phyloP scores from a whole-genome alignment of 2,329 filamentous ascomycete species.

The Pyricularia sp. region DNA sequence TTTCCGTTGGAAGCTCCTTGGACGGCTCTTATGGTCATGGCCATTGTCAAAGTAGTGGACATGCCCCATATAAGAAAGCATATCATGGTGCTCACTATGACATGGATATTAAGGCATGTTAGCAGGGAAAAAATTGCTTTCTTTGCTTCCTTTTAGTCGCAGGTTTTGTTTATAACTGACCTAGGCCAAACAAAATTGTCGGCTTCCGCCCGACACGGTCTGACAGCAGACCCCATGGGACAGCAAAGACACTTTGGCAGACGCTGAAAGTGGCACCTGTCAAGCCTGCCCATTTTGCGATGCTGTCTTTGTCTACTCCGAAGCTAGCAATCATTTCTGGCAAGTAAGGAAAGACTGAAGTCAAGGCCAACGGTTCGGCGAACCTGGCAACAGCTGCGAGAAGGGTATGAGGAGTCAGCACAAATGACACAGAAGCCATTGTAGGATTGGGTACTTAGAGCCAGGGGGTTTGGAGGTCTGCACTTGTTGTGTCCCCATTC shows the following conservation, averaged over 20 bases:
- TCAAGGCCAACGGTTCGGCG: slow-evolving; percentile 64
- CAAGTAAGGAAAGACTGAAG: slow-evolving; percentile 60
- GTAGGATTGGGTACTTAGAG: background rate
- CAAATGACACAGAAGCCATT: background rate
- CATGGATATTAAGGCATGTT: background rate
- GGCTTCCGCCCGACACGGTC: slow-evolving; percentile 78
- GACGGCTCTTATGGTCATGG: slow-evolving; percentile 67
- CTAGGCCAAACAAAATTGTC: slow-evolving; percentile 62
- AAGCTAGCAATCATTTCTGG: slow-evolving; percentile 82
- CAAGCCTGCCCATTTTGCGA: slow-evolving; percentile 74
- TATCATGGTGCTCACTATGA: slow-evolving; percentile 60
- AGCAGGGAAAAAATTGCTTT: background rate
- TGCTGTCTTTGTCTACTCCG: slow-evolving; percentile 57
- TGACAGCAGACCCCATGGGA: slow-evolving; percentile 67
- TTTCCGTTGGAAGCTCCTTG: slow-evolving; percentile 83
- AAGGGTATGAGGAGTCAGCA: slow-evolving; percentile 20
- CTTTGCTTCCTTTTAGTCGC: background rate
- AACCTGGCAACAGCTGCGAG: slow-evolving; percentile 63
- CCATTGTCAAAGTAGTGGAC: slow-evolving; percentile 69
- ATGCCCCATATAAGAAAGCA: slow-evolving; percentile 78
- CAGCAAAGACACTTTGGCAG: slow-evolving; percentile 60
- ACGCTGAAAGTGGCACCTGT: slow-evolving; percentile 65
- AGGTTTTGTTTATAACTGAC: background rate
- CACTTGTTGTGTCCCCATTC: background rate
- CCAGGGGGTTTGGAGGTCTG: background rate